phyloP scores from a whole-genome alignment of 345 rosid genomes.

The Melastoma malabathricum region DNA sequence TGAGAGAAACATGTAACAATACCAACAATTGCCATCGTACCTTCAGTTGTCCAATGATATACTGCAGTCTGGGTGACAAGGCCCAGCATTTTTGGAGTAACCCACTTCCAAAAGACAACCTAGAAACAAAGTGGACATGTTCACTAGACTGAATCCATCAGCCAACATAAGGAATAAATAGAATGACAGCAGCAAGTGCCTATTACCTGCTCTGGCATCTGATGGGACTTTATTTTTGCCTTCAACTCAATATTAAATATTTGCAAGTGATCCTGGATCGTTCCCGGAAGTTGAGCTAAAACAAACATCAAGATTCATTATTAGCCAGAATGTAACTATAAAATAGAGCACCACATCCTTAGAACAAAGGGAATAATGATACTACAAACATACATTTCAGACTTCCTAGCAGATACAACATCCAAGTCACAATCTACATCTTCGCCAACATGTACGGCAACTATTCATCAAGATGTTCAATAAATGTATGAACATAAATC shows the following conservation, averaged over 20 bases:
- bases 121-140: conserved; percentile 13
- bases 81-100: conserved; percentile 80
- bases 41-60: conserved; percentile 93
- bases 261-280: conserved; percentile 93
- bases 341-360: too few species aligned
- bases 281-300: conserved; percentile 92
- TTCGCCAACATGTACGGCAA: too few species aligned
- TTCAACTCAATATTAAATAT: conserved; percentile 97
- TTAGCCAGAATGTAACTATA: background rate
- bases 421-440: too few species aligned
- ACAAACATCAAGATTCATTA: conserved; percentile 7
- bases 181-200: conserved; percentile 1
- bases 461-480: too few species aligned
- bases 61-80: conserved; percentile 73
- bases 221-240: conserved; percentile 74
- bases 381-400: too few species aligned
- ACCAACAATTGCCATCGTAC: conserved; percentile 19
- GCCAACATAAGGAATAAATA: background rate
- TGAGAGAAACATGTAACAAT: background rate
- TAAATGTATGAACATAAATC: too few species aligned
- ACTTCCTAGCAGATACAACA: too few species aligned
- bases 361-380: too few species aligned
- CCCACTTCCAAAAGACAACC: conserved; percentile 98
- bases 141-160: background rate
- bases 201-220: conserved; percentile 16